Evolutionary conservation across 2,329 filamentous ascomycete species (phyloP).

Genomic region (Pseudocercospora macadamiae): DNA sequence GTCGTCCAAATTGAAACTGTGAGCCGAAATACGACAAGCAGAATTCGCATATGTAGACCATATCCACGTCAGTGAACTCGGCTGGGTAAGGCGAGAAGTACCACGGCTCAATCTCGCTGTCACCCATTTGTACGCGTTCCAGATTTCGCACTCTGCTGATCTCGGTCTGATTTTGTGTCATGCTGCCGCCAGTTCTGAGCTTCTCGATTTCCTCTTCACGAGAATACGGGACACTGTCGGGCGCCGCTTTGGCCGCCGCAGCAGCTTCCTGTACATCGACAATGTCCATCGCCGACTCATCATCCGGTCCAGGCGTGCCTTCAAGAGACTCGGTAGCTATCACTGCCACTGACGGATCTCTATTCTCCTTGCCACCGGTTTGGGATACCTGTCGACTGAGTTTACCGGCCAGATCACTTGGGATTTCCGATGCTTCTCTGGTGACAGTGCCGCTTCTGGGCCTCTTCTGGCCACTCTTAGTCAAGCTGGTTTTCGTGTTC

Average conservation of each 20-base stretch:
- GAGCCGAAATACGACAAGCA: conserved; percentile 90
- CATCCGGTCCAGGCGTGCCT: conserved; percentile 54
- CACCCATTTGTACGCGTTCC: conserved; percentile 90
- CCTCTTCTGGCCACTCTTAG: conserved; percentile 45
- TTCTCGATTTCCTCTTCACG: conserved; percentile 95
- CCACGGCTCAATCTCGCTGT: conserved; percentile 92
- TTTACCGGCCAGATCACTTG: conserved; percentile 58
- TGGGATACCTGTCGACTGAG: conserved; percentile 55
- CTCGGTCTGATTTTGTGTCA: conserved; percentile 98
- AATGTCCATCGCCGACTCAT: conserved; percentile 56
- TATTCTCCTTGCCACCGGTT: conserved; percentile 64
- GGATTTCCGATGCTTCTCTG: conserved; percentile 42
- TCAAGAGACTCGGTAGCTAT: conserved; percentile 51
- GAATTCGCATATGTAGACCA: conserved; percentile 97
- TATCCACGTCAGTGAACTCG: conserved; percentile 81
- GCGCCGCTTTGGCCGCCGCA: conserved; percentile 55
- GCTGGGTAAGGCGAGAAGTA: conserved; percentile 98
- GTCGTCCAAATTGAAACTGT: conserved; percentile 77
- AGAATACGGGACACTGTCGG: conserved; percentile 61
- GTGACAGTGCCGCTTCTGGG: conserved; percentile 48
- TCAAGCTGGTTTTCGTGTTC: conserved; percentile 44
- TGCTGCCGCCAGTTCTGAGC: conserved; percentile 87
- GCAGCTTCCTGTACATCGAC: conserved; percentile 57
- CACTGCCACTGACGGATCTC: conserved; percentile 50
- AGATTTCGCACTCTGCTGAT: conserved; percentile 95